Evolutionary conservation across 1,139 yeast species (phyloP).

Genomic region (Yamadazyma jaroonii): DNA sequence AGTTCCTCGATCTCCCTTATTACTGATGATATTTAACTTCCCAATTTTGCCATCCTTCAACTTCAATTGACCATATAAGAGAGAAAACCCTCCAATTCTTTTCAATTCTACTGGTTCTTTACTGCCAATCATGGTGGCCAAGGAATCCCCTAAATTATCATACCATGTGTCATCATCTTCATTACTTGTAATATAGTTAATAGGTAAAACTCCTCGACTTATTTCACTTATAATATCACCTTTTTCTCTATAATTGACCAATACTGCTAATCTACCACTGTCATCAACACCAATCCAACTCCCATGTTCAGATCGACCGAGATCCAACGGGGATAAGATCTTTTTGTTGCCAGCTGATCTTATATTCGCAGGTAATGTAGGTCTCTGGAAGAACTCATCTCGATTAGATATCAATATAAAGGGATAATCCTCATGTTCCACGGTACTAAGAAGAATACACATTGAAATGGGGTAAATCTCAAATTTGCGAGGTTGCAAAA

Average conservation of each 20-base stretch:
- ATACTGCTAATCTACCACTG: constrained; percentile 64
- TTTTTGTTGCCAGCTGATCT: constrained; percentile 30
- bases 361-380: constrained; percentile 64
- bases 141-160: constrained; percentile 24
- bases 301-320: constrained; percentile 74
- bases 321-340: constrained; percentile 71
- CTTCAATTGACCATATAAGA: constrained; percentile 64
- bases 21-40: constrained; percentile 50
- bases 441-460: constrained; percentile 66
- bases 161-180: constrained; percentile 48
- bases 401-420: constrained; percentile 76
- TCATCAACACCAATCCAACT: constrained; percentile 85
- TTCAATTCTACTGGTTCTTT: constrained; percentile 27
- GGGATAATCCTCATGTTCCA: constrained; percentile 62
- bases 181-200: constrained; percentile 47
- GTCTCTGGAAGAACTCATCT: constrained; percentile 77
- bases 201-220: constrained; percentile 75
- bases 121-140: constrained; percentile 18
- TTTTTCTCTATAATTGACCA: constrained; percentile 67
- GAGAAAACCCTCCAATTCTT: constrained; percentile 78
- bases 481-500: neutral
- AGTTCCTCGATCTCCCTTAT: constrained; percentile 43
- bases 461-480: constrained; percentile 22
- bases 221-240: constrained; percentile 34
- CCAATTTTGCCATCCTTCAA: constrained; percentile 24